phyloP scores from a whole-genome alignment of 2,329 filamentous ascomycete genomes.

The Didymella lethalis region DNA sequence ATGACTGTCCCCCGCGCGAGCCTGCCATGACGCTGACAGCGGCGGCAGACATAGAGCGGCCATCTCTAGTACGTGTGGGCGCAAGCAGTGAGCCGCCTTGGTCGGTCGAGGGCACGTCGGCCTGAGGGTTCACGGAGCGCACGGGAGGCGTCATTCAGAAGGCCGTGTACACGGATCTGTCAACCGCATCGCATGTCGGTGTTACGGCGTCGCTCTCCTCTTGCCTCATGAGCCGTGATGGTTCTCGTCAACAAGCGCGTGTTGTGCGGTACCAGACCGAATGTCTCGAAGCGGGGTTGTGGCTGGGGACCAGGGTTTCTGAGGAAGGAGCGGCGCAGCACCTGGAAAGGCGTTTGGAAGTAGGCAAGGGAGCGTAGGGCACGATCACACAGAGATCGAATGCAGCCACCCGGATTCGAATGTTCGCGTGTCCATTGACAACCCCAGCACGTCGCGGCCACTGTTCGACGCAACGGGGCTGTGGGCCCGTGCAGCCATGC shows the following conservation, averaged over 20 bases:
- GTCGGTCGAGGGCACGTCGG: conserved; percentile 43
- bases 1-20: conserved; percentile 68
- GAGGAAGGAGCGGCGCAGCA: conserved; percentile 24
- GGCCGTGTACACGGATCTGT: conserved; percentile 47
- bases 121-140: conserved; percentile 52
- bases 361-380: conserved; percentile 24
- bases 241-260: conserved; percentile 27
- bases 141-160: conserved; percentile 53
- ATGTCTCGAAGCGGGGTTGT: conserved; percentile 26
- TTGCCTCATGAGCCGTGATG: conserved; percentile 46
- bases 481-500: conserved; percentile 11
- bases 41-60: conserved; percentile 63
- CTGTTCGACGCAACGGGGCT: conserved; percentile 13
- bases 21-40: conserved; percentile 64
- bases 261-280: conserved; percentile 25
- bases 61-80: conserved; percentile 59
- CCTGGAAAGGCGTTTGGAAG: conserved; percentile 18
- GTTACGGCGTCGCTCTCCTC: conserved; percentile 39
- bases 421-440: conserved; percentile 14
- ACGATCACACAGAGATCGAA: conserved; percentile 17
- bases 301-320: conserved; percentile 23
- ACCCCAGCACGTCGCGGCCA: conserved; percentile 3
- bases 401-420: conserved; percentile 8
- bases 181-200: conserved; percentile 50
- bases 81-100: conserved; percentile 54